Percentiles rank a stretch among this genome's conserved stretches.
These are phyloP conservation scores for Arthrobotrys sphaeroides DNA, from an alignment of 2,329 filamentous ascomycete genomes.

Conservation along the genomic window DNA sequence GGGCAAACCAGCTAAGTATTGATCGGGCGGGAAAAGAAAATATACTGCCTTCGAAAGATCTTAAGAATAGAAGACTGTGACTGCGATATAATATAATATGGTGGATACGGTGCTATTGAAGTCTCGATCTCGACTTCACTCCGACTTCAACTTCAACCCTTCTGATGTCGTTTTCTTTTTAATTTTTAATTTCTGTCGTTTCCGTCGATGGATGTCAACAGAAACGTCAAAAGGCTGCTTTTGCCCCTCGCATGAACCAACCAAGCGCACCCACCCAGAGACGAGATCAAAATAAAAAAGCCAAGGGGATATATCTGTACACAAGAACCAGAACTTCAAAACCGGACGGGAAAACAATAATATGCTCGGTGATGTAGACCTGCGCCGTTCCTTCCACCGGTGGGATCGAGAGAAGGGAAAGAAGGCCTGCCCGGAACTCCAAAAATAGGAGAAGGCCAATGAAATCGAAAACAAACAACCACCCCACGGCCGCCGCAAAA, in stretches of 20 bases:
- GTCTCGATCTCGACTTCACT: neutral
- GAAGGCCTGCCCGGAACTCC: neutral
- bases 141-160: neutral
- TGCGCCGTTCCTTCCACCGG: conserved; percentile 31
- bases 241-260: conserved; percentile 45
- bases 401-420: neutral
- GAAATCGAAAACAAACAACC: conserved; percentile 7
- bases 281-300: neutral
- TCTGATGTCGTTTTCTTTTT: neutral
- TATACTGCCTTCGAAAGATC: no score
- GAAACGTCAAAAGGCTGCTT: conserved; percentile 21
- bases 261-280: neutral
- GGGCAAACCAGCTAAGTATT: no score
- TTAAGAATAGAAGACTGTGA: no score
- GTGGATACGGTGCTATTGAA: no score
- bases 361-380: conserved; percentile 49
- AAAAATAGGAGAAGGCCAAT: conserved; percentile 49
- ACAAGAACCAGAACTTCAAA: conserved; percentile 5
- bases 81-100: no score
- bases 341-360: neutral
- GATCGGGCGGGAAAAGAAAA: no score
- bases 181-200: neutral
- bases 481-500: neutral
- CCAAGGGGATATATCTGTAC: conserved; percentile 14
- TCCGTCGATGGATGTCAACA: conserved; percentile 41